Evolutionary conservation across 176 grass and related monocot genomes (phyloP).

Genomic region (Zoysia japonica): DNA sequence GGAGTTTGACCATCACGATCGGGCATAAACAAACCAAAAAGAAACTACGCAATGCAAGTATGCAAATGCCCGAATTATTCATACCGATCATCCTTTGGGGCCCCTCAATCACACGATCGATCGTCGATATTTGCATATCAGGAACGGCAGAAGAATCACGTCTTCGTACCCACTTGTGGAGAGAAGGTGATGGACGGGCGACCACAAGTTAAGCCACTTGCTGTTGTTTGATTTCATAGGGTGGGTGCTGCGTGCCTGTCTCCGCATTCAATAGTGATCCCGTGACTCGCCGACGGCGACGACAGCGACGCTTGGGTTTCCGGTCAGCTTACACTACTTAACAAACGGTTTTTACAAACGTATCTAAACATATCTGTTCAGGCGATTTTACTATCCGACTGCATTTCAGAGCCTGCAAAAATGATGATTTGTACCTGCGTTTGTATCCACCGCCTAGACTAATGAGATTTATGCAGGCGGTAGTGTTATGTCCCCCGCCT

Average conservation of each 20-base stretch:
- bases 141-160: neutral
- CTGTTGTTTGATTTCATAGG: neutral
- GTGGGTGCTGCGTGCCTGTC: neutral
- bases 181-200: neutral
- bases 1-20: neutral
- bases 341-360: too few species aligned
- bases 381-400: too few species aligned
- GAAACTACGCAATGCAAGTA: neutral
- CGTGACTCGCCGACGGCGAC: neutral
- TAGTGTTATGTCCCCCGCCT: too few species aligned
- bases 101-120: neutral
- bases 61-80: neutral
- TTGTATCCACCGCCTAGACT: too few species aligned
- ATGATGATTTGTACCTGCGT: too few species aligned
- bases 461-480: too few species aligned
- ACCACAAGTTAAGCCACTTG: neutral
- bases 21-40: neutral
- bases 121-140: neutral
- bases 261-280: neutral
- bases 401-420: too few species aligned
- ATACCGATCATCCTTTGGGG: neutral
- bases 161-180: neutral
- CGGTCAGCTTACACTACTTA: too few species aligned
- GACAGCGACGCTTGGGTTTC: neutral
- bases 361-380: too few species aligned